Evolutionary conservation across 805 yeast species (phyloP), one percentile per base, ranked within the genome.

Genomic region (Candida sonorensis): DNA sequence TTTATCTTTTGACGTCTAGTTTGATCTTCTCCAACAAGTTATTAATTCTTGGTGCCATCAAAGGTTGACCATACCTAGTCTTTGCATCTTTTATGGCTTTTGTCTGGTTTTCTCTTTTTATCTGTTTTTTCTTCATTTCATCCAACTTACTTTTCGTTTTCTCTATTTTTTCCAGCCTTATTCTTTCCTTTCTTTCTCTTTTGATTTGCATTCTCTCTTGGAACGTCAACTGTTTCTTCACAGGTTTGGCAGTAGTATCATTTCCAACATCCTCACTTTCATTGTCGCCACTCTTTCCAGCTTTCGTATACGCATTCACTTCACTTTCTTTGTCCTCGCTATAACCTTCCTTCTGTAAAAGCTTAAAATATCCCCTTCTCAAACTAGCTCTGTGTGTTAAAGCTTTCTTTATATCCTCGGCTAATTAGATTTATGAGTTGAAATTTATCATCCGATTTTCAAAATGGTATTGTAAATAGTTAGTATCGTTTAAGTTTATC

Each of bases 21-120:
- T 73, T 77, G 39, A 88, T 83, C 55, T 86, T 84, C 33, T 81
- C 92, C 30, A 88, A 64, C 27, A 88, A 62, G 45, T 76, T 73
- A 35, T 75, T 79, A 36, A 88, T 84, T 56, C 94, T 73, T 11
- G 95, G 94, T 0, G 86, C 95, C 90, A 88, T 84, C 27, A 74
- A 58, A 2, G 97, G 97, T 55, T 88, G 97, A 0, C 97, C 97
- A 4, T 62, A 51, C 46, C 66, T 66, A 1, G 95, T 88, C 40
- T 64, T 77, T 7, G 60, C 44, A 36, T 69, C 64, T 7, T 66
- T 59, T 31, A 78, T 44, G 15, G 47, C 53, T 23, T 48, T 46
- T 18, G 68, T 62, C 44, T 68, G 70, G 21, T 46, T 61, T 51
- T 62, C 70, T 46, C 70, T 59, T 26, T 49, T 62, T 48, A 56